A percentile compares a stretch with the other conserved stretches of the same genome.
Conservation (phyloP, 1,139 yeast species). For the Hanseniaspora sp. region DNA sequence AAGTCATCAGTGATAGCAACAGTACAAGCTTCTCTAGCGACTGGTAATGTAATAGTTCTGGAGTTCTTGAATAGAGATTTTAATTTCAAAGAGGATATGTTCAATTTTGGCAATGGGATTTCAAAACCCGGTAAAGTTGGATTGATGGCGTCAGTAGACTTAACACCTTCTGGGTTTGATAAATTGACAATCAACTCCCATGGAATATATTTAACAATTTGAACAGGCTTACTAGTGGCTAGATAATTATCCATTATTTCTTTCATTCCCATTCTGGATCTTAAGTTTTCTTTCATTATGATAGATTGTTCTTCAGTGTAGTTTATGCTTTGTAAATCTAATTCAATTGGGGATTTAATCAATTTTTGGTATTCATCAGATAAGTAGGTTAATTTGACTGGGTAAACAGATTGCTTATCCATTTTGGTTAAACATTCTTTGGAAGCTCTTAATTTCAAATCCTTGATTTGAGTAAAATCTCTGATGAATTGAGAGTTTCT, state of each 20-base stretch:
- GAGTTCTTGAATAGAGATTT: slow-evolving; percentile 51
- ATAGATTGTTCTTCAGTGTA: slow-evolving; percentile 33
- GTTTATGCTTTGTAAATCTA: slow-evolving; percentile 17
- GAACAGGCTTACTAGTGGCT: slow-evolving; percentile 63
- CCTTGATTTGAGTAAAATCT: slow-evolving; percentile 72
- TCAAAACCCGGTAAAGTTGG: slow-evolving; percentile 64
- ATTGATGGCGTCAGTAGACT: slow-evolving; percentile 54
- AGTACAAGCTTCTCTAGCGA: slow-evolving; percentile 73
- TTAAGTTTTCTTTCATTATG: slow-evolving; percentile 38
- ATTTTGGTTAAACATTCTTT: slow-evolving; percentile 59
- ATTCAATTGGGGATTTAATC: slow-evolving; percentile 28
- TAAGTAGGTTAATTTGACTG: slow-evolving; percentile 70
- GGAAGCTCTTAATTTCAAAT: slow-evolving; percentile 62
- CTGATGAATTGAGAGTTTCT: slow-evolving; percentile 70
- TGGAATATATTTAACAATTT: slow-evolving; percentile 60
- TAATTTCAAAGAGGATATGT: slow-evolving; percentile 53
- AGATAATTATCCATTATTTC: slow-evolving; percentile 77
- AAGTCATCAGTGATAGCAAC: slow-evolving; percentile 47
- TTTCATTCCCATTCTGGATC: slow-evolving; percentile 60
- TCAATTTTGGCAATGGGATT: slow-evolving; percentile 59
- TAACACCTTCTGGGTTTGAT: slow-evolving; percentile 52
- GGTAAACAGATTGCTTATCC: slow-evolving; percentile 78
- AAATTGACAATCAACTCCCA: slow-evolving; percentile 50
- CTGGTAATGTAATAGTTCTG: slow-evolving; percentile 37
- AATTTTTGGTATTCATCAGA: slow-evolving; percentile 47